Conservation (phyloP, 257 asterid genomes). For the Knoxia roxburghii region DNA sequence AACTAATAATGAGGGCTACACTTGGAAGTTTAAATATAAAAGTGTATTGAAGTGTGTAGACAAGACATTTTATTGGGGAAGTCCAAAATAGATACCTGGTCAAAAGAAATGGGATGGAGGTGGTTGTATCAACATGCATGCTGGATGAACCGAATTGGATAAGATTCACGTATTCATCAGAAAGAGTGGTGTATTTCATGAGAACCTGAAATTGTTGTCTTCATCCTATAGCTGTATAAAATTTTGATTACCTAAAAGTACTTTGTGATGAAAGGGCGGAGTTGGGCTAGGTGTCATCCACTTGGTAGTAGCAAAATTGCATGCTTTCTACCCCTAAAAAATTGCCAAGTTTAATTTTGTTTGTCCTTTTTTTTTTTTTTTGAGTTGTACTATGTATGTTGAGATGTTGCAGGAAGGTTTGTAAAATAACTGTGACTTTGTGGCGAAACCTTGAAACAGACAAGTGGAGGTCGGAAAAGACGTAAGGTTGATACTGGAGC, state of each 20-base stretch:
- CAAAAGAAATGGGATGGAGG: no score
- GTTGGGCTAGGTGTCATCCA: conserved; percentile 1
- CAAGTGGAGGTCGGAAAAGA: conserved; percentile 66
- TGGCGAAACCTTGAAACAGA: conserved; percentile 38
- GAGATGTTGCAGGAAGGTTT: neutral
- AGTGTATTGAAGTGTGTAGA: no score
- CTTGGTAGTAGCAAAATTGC: neutral
- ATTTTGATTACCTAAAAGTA: neutral
- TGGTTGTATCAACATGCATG: neutral
- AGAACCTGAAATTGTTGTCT: neutral
- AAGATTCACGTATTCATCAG: neutral
- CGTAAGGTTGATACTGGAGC: conserved; percentile 57
- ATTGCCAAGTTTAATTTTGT: neutral
- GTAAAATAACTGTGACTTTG: neutral
- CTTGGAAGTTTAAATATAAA: no score
- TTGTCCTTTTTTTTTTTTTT: neutral
- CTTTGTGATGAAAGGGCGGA: neutral
- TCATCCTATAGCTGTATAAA: neutral
- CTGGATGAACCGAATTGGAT: neutral
- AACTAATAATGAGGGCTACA: no score
- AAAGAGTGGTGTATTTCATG: neutral
- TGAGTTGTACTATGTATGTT: neutral
- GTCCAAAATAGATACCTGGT: no score
- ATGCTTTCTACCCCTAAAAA: neutral
- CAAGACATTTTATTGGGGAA: no score